phyloP scores from a whole-genome alignment of 176 grass and related monocot genomes.

The Oryza meyeriana region DNA sequence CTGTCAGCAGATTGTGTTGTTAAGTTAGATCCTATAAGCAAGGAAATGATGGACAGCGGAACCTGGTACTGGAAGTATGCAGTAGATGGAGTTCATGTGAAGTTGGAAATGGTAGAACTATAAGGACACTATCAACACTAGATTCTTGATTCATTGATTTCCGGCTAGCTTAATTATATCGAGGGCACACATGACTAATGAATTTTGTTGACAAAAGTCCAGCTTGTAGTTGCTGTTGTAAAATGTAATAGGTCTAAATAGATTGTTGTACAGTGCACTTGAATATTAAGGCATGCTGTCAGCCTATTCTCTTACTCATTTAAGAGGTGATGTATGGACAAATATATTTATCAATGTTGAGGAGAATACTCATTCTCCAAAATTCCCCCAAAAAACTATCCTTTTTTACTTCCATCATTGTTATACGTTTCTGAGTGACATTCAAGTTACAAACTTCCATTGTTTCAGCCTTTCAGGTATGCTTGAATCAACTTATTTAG shows the following conservation, averaged over 20 bases:
- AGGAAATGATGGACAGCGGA: slow-evolving; percentile 57
- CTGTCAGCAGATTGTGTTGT: slow-evolving; percentile 53
- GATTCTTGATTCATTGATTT: slow-evolving; percentile 58
- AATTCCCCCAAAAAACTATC: not conserved
- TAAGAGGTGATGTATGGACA: slow-evolving; percentile 30
- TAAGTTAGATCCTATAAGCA: slow-evolving; percentile 56
- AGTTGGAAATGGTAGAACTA: slow-evolving; percentile 76
- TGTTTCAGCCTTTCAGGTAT: slow-evolving; percentile 1
- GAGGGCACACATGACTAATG: slow-evolving; percentile 2
- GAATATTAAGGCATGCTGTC: slow-evolving; percentile 19
- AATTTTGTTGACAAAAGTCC: slow-evolving; percentile 26
- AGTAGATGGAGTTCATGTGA: slow-evolving; percentile 50
- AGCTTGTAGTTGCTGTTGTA: slow-evolving; percentile 40
- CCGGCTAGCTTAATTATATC: slow-evolving; percentile 22
- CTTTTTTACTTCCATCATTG: slow-evolving; percentile 2
- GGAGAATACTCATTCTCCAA: slow-evolving; percentile 39
- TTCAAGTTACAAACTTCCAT: not conserved
- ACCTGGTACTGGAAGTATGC: slow-evolving; percentile 88
- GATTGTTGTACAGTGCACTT: slow-evolving; percentile 16
- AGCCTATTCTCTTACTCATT: not conserved
- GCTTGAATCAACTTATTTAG: not conserved
- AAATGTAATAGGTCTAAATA: slow-evolving; percentile 1
- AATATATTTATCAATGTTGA: slow-evolving; percentile 12
- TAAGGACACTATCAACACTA: slow-evolving; percentile 33
- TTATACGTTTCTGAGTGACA: not conserved